Evolutionary conservation across 208 protist genomes (phyloP), one percentile per base, ranked within the genome.

Genomic region (Angomonas deanei): DNA sequence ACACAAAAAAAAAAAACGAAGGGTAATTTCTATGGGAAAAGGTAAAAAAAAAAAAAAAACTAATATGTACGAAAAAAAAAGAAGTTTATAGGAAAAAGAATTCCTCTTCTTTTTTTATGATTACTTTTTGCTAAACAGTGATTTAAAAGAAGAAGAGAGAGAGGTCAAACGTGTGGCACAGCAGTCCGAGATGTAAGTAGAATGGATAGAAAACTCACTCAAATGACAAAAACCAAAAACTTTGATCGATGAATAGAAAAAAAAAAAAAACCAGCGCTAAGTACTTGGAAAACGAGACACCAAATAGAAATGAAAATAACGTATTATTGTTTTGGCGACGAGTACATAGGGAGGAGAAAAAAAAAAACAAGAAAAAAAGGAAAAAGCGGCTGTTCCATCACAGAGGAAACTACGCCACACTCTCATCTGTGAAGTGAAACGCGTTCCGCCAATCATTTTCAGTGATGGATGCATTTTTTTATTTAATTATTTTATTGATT

Each of bases 131-230:
- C 17, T 28, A 24, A 53, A 28, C 47, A 53, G 36, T 4, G 36
- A 61, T 11, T 48, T 47, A 11, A 42, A 61, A 50, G 49, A 68
- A 59, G 57, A 27, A 34, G 47, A 64, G 63, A 63, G 56, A 42
- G 34, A 56, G 52, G 36, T 42, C 8, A n/a, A 42, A 54, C 39
- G n/a, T n/a, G n/a, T n/a, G n/a, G n/a, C n/a, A n/a, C n/a, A n/a
- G n/a, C n/a, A n/a, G n/a, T n/a, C n/a, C n/a, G 38, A 26, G 47
- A 23, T 60, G 13, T 46, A 66, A 15, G 27, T 58, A 48, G 21
- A 6, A 28, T 46, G 38, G 8, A 50, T n/a, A 46, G 6, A 42
- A 53, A 49, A 48, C 4, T 61, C 27, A 28, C 42, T 52, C 8
- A 17, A 63, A 24, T 50, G 47, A 21, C 8, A 17, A 53, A 53